Conservation (phyloP, 2,329 filamentous ascomycete species). For the Rhynchosporium graminicola region DNA sequence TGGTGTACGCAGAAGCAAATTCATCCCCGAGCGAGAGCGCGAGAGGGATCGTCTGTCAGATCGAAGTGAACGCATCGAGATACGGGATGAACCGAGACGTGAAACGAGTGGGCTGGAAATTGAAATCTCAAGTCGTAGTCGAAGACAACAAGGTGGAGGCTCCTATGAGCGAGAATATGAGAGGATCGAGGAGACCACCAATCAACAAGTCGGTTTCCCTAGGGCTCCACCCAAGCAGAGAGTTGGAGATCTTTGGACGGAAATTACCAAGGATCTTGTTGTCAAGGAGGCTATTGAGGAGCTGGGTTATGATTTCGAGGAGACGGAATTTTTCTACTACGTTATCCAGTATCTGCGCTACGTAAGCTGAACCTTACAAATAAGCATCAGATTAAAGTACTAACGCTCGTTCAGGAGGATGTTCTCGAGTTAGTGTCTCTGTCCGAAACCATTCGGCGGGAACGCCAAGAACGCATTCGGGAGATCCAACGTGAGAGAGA, state of each 20-base stretch:
- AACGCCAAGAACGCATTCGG: constrained; percentile 52
- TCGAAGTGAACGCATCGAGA: constrained; percentile 24
- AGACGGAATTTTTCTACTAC: constrained; percentile 88
- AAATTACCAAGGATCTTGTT: constrained; percentile 92
- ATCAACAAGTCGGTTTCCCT: constrained; percentile 47
- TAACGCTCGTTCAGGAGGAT: constrained; percentile 67
- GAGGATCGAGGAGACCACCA: constrained; percentile 52
- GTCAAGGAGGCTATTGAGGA: constrained; percentile 82
- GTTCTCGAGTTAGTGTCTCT: constrained; percentile 81
- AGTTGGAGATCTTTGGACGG: constrained; percentile 81
- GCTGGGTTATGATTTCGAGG: constrained; percentile 84
- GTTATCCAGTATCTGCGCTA: constrained; percentile 88
- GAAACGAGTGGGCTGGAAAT: constrained; percentile 36
- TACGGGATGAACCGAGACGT: constrained; percentile 31
- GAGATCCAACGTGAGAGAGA: constrained; percentile 58
- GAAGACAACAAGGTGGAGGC: constrained; percentile 19
- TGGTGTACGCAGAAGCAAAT: constrained; percentile 72
- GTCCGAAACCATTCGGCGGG: constrained; percentile 77
- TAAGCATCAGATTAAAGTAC: constrained; percentile 23
- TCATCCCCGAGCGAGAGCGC: constrained; percentile 65
- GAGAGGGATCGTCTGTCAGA: constrained; percentile 23
- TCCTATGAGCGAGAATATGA: constrained; percentile 44
- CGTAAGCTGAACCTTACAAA: constrained; percentile 56
- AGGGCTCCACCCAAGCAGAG: constrained; percentile 33
- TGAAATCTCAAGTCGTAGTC: constrained; percentile 33